Conservation (phyloP, 768 basidiomycete species). For the Podaxis sp. region DNA sequence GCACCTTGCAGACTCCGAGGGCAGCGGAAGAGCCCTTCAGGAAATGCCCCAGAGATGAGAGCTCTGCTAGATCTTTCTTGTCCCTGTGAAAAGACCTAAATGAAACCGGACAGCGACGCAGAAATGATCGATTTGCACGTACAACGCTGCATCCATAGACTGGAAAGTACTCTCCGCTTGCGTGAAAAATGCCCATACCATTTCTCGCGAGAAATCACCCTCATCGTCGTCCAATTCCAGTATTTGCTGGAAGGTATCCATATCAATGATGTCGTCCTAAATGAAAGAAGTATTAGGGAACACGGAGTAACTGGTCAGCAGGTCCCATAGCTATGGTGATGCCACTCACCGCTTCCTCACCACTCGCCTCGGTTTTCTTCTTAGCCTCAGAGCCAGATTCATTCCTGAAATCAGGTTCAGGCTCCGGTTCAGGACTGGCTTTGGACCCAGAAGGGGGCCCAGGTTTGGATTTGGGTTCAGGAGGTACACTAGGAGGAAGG, state of each 20-base stretch:
- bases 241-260: slow-evolving; percentile 82
- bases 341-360: slow-evolving; percentile 10
- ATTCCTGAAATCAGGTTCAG: not conserved
- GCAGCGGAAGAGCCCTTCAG: slow-evolving; percentile 97
- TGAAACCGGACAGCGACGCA: slow-evolving; percentile 1
- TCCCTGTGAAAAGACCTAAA: slow-evolving; percentile 37
- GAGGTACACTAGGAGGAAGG: not conserved
- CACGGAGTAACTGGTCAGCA: not conserved
- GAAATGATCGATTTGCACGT: slow-evolving; percentile 33
- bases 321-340: not conserved
- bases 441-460: not conserved
- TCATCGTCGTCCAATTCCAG: slow-evolving; percentile 92
- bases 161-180: slow-evolving; percentile 79
- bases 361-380: not conserved
- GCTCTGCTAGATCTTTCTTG: slow-evolving; percentile 56
- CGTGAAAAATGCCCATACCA: slow-evolving; percentile 77
- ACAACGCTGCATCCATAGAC: slow-evolving; percentile 81
- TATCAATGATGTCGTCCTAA: slow-evolving; percentile 55
- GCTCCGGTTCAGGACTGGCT: not conserved
- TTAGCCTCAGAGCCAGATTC: not conserved
- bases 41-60: slow-evolving; percentile 86
- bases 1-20: slow-evolving; percentile 80
- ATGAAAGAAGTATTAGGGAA: slow-evolving; percentile 14
- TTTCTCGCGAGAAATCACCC: slow-evolving; percentile 66
- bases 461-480: not conserved